Conservation (phyloP, 2,329 filamentous ascomycete genomes). For the Trichoderma guizhouense region DNA sequence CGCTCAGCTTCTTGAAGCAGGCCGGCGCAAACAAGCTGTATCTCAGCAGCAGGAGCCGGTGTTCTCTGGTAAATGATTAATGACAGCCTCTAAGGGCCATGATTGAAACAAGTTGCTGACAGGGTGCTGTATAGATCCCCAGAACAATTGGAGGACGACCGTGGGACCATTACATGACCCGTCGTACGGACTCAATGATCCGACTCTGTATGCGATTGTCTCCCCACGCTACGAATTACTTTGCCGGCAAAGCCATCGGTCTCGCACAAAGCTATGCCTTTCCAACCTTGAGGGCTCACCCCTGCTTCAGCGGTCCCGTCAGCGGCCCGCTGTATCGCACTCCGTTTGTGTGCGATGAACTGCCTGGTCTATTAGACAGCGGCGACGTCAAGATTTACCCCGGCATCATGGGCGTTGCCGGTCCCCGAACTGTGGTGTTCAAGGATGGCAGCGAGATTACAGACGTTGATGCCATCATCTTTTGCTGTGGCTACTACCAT, state of each 20-base stretch:
- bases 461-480: slow-evolving; percentile 34
- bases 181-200: not conserved
- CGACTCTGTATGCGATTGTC: not conserved
- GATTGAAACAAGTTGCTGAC: not conserved
- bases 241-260: slow-evolving; percentile 11
- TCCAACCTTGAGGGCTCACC: slow-evolving; percentile 3
- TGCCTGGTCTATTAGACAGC: slow-evolving; percentile 28
- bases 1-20: slow-evolving; percentile 31
- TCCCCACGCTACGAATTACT: slow-evolving; percentile 3
- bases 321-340: slow-evolving; percentile 24
- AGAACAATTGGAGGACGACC: slow-evolving; percentile 6
- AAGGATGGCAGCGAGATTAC: slow-evolving; percentile 31
- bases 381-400: slow-evolving; percentile 28
- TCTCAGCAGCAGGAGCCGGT: slow-evolving; percentile 39
- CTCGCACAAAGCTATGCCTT: slow-evolving; percentile 9
- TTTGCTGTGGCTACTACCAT: slow-evolving; percentile 33
- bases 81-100: not conserved
- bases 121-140: not conserved
- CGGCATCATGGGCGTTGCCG: slow-evolving; percentile 29
- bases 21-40: slow-evolving; percentile 37
- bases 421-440: slow-evolving; percentile 28
- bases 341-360: slow-evolving; percentile 30
- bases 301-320: not conserved
- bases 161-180: slow-evolving; percentile 11
- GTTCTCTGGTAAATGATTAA: slow-evolving; percentile 25